Evolutionary conservation across 108 stramenopile genomes (phyloP).

Genomic region (Fistulifera pelliculosa): DNA sequence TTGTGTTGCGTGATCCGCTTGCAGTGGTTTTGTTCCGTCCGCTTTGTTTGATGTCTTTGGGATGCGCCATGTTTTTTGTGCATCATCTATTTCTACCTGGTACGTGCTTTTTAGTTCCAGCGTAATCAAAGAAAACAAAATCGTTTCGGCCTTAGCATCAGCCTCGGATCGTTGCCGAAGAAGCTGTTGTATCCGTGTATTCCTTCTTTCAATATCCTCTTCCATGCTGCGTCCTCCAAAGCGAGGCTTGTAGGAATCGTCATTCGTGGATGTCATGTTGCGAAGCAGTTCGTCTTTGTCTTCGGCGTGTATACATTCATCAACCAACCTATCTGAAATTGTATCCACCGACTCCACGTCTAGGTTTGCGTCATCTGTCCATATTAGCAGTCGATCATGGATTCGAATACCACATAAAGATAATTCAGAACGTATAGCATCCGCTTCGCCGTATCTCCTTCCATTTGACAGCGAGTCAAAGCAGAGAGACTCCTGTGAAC

Average conservation of each 20-base stretch:
- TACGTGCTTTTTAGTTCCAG: background rate
- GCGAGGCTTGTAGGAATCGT: no score
- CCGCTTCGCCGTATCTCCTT: slow-evolving; percentile 4
- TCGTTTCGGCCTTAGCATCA: no score
- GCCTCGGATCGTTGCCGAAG: no score
- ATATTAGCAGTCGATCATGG: background rate
- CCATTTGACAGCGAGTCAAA: background rate
- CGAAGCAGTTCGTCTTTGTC: background rate
- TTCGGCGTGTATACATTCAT: background rate
- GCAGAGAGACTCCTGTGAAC: background rate
- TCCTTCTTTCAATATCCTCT: background rate
- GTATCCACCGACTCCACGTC: no score
- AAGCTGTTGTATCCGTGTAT: background rate
- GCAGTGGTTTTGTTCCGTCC: background rate
- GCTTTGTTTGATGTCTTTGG: background rate
- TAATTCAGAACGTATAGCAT: background rate
- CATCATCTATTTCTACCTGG: background rate
- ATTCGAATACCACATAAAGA: background rate
- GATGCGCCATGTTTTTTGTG: slow-evolving; percentile 1
- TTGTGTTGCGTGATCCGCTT: no score
- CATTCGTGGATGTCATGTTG: background rate
- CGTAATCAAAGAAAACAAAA: no score
- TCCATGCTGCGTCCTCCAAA: background rate
- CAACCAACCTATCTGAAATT: background rate
- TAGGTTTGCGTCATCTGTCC: slow-evolving; percentile 1